These are phyloP conservation scores for Botrytis deweyae DNA, from an alignment of 2,329 filamentous ascomycete genomes.

Conservation along the genomic window DNA sequence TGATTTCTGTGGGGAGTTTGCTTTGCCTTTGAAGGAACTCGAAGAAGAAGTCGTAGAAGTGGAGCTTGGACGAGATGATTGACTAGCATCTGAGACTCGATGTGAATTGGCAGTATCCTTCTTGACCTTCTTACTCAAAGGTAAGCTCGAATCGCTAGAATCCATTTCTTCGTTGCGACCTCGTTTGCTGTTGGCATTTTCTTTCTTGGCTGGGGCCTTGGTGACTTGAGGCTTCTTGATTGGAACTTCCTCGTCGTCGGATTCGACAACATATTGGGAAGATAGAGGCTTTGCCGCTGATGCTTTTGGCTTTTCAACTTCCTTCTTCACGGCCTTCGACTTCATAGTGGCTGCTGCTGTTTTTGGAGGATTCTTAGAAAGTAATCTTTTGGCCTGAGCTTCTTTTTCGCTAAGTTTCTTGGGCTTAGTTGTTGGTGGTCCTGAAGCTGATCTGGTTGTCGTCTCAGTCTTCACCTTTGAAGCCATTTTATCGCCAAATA, in stretches of 20 bases:
- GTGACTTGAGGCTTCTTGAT: conserved; percentile 12
- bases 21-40: conserved; percentile 42
- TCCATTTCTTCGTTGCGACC: conserved; percentile 45
- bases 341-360: conserved; percentile 30
- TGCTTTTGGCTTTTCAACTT: conserved; percentile 15
- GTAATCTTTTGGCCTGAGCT: conserved; percentile 55
- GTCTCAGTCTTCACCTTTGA: conserved; percentile 42
- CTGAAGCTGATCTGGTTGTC: conserved; percentile 53
- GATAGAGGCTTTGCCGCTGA: conserved; percentile 30
- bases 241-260: conserved; percentile 35
- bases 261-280: conserved; percentile 38
- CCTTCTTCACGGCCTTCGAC: conserved; percentile 30
- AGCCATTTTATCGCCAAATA: conserved; percentile 36
- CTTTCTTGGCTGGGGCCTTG: conserved; percentile 44
- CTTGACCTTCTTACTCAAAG: conserved; percentile 39
- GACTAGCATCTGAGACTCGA: conserved; percentile 50
- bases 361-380: conserved; percentile 43
- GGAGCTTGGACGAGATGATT: conserved; percentile 45
- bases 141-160: conserved; percentile 35
- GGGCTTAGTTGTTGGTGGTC: conserved; percentile 50
- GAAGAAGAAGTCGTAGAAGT: conserved; percentile 45
- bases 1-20: conserved; percentile 60
- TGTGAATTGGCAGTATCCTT: conserved; percentile 39
- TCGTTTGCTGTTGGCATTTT: conserved; percentile 48
- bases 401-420: conserved; percentile 57